Percentiles rank a stretch among this genome's conserved stretches.
These are phyloP conservation scores for Sclerotinia borealis DNA, from an alignment of 2,329 filamentous ascomycete genomes.

Conservation along the genomic window DNA sequence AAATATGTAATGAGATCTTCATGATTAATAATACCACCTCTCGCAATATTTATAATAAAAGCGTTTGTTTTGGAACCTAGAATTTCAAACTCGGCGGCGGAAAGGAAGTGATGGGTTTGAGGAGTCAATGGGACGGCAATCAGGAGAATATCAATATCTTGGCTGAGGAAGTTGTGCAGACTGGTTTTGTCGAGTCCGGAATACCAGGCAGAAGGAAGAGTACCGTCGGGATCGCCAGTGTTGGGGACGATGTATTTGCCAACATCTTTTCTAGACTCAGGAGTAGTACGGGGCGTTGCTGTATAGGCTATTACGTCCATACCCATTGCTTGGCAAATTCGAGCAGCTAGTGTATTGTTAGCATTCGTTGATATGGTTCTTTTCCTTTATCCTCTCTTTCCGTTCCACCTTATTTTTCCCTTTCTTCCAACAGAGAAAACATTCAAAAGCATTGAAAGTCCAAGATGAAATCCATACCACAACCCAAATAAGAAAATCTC, in stretches of 20 bases:
- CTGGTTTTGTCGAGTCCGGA: conserved; percentile 31
- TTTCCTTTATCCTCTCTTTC: neutral
- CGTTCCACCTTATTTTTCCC: neutral
- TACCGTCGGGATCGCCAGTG: conserved; percentile 40
- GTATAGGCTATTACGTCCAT: conserved; percentile 62
- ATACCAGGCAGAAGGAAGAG: conserved; percentile 35
- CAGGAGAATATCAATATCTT: conserved; percentile 35
- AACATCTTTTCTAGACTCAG: conserved; percentile 48
- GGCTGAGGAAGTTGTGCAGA: conserved; percentile 33
- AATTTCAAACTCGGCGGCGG: conserved; percentile 35
- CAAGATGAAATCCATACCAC: neutral
- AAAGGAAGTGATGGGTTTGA: conserved; percentile 36
- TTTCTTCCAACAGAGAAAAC: neutral
- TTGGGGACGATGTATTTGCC: conserved; percentile 57
- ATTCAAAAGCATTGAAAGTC: neutral
- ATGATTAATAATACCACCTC: conserved; percentile 56
- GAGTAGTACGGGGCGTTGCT: conserved; percentile 51
- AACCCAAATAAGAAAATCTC: neutral
- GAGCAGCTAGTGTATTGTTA: conserved; percentile 33
- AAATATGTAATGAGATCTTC: conserved; percentile 52
- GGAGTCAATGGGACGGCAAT: conserved; percentile 35
- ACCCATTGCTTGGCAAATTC: conserved; percentile 49
- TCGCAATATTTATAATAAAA: conserved; percentile 58
- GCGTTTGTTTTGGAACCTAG: conserved; percentile 36
- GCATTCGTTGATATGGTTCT: neutral